These are phyloP conservation scores for Globisporangium abappressorium DNA, from an alignment of 352 stramenopile genomes.

Conservation along the genomic window DNA sequence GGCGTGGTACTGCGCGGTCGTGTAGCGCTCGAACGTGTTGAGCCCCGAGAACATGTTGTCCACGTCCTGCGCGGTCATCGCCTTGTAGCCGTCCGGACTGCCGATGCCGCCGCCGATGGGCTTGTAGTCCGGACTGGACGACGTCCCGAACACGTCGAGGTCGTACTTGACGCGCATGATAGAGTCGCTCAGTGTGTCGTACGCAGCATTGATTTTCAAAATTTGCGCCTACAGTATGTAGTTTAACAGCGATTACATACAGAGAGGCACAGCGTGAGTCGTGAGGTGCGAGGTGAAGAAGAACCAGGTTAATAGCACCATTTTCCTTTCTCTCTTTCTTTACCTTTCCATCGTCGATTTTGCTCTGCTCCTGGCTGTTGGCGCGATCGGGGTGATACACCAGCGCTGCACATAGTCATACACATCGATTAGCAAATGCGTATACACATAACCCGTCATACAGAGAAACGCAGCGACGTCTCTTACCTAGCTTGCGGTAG, in stretches of 20 bases:
- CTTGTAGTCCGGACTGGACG: slow-evolving; percentile 31
- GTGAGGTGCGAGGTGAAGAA: background rate
- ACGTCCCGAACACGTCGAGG: slow-evolving; percentile 64
- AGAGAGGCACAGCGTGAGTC: background rate
- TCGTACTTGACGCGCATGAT: slow-evolving; percentile 62
- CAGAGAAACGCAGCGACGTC: too few relatives aligned
- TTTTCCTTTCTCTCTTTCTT: too few relatives aligned
- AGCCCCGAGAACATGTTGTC: slow-evolving; percentile 71
- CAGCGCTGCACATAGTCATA: slow-evolving; percentile 34
- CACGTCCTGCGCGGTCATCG: slow-evolving; percentile 68
- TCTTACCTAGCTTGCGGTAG: slow-evolving; percentile 73
- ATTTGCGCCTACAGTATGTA: slow-evolving; percentile 32
- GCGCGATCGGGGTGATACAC: slow-evolving; percentile 71
- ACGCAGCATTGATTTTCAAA: slow-evolving; percentile 69
- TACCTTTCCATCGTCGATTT: slow-evolving; percentile 32
- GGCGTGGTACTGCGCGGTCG: slow-evolving; percentile 67
- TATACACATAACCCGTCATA: slow-evolving; percentile 3
- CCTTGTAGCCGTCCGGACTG: slow-evolving; percentile 41
- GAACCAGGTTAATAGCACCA: background rate
- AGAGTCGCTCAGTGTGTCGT: slow-evolving; percentile 60
- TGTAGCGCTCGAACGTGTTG: slow-evolving; percentile 77
- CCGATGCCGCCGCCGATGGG: background rate
- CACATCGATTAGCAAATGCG: background rate
- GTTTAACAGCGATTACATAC: background rate
- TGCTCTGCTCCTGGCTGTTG: slow-evolving; percentile 25